These are phyloP conservation scores for Corynespora cassiicola DNA, from an alignment of 2,329 filamentous ascomycete species.

Conservation along the genomic window DNA sequence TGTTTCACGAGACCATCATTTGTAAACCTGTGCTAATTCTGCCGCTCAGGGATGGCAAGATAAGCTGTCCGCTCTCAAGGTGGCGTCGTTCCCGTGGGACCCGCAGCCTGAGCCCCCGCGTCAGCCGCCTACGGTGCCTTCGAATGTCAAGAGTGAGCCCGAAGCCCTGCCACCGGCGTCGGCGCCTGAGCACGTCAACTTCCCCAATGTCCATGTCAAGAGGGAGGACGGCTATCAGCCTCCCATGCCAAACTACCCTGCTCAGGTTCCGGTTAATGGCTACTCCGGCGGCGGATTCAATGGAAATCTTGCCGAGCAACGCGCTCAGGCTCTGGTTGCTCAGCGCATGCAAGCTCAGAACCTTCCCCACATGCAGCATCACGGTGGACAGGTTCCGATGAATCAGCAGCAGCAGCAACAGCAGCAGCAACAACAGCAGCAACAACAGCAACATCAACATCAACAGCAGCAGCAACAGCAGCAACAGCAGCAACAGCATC, in stretches of 20 bases:
- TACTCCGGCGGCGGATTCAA: conserved; percentile 45
- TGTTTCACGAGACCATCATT: conserved; percentile 1
- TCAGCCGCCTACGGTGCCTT: conserved; percentile 50
- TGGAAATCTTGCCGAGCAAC: conserved; percentile 60
- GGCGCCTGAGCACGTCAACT: conserved; percentile 34
- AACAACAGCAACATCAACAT: conserved; percentile 25
- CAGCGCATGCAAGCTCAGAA: conserved; percentile 39
- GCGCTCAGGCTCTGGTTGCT: conserved; percentile 57
- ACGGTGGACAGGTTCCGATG: conserved; percentile 34
- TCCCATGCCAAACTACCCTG: conserved; percentile 34
- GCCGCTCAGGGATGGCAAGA: conserved; percentile 83
- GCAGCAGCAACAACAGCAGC: conserved; percentile 31
- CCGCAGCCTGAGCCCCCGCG: conserved; percentile 67
- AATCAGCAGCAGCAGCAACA: conserved; percentile 39
- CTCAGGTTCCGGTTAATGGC: conserved; percentile 40
- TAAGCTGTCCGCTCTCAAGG: conserved; percentile 82
- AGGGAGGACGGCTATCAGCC: conserved; percentile 50
- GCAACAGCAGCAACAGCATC: conserved; percentile 26
- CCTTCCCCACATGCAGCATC: conserved; percentile 30
- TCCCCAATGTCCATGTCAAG: conserved; percentile 56
- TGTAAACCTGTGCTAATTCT: conserved; percentile 23
- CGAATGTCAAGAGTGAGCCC: conserved; percentile 46
- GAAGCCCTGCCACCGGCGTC: conserved; percentile 37
- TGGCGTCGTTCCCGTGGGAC: conserved; percentile 95
- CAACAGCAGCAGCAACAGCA: conserved; percentile 35